These are phyloP conservation scores for Coniochaeta sp. DNA, from an alignment of 2,329 filamentous ascomycete genomes.

Conservation along the genomic window DNA sequence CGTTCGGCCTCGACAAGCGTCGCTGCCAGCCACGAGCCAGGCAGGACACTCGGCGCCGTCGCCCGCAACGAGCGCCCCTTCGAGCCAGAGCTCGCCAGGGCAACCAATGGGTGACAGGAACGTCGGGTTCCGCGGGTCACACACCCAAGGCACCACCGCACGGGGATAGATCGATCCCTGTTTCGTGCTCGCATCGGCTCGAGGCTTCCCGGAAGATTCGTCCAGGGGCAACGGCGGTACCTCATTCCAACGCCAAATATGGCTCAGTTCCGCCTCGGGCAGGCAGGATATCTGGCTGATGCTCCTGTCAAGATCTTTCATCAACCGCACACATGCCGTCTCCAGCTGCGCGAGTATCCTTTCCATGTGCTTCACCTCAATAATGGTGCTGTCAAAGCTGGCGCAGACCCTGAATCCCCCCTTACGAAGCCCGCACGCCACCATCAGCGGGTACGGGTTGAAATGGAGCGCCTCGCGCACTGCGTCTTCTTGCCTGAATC, in stretches of 20 bases:
- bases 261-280: conserved; percentile 24
- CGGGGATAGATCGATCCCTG: conserved; percentile 24
- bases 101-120: conserved; percentile 31
- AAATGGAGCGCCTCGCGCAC: conserved; percentile 24
- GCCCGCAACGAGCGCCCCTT: conserved; percentile 23
- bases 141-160: conserved; percentile 23
- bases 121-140: conserved; percentile 20
- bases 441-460: conserved; percentile 40
- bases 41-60: conserved; percentile 18
- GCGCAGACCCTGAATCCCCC: conserved; percentile 33
- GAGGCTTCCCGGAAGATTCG: conserved; percentile 12
- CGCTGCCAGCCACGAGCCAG: conserved; percentile 27
- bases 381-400: conserved; percentile 30
- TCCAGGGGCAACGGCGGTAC: conserved; percentile 25
- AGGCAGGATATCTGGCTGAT: conserved; percentile 27
- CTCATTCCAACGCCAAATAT: conserved; percentile 34
- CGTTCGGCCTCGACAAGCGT: conserved; percentile 18
- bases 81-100: conserved; percentile 29
- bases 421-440: conserved; percentile 33
- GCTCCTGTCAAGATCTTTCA: conserved; percentile 15
- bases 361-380: conserved; percentile 26
- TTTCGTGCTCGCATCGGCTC: conserved; percentile 10
- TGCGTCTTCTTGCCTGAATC: conserved; percentile 9
- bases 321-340: conserved; percentile 14
- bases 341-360: conserved; percentile 26